Evolutionary conservation across 1,284 basidiomycete genomes (phyloP), one percentile per base, ranked within the genome.

Genomic region (Takashimella koratensis): DNA sequence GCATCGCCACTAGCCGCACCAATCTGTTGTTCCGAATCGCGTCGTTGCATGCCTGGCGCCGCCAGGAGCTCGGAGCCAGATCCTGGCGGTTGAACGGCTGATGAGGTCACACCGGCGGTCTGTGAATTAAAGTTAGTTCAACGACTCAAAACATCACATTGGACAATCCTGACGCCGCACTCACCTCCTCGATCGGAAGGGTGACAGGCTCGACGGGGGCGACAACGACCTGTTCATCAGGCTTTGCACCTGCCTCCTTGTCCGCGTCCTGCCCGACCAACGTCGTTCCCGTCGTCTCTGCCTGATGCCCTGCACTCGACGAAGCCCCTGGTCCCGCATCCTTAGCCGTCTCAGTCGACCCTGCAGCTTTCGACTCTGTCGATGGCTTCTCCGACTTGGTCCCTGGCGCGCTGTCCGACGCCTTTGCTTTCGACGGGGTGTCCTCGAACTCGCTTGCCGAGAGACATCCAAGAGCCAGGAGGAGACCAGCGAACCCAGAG

Each of bases 81-180:
- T 30, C 88, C 87, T 2, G 85, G 85, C 5, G 86, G 79, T 56
- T 84, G 86, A 47, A 87, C 86, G 4, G 84, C 84, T 12, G 83
- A 83, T 3, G 83, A 85, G 20, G 82, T 83, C 51, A 87, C 76
- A 36, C 84, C 84, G 43, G 80, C 83, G 10, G 86, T 86, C 77
- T 86, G 81, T 12, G 79, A 40, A 43, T 5, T 27, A 46, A n/a
- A n/a, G n/a, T n/a, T n/a, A n/a, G n/a, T n/a, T n/a, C n/a, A n/a
- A n/a, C n/a, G n/a, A n/a, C n/a, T n/a, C n/a, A n/a, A n/a, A n/a
- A n/a, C n/a, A n/a, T n/a, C n/a, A n/a, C n/a, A n/a, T n/a, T n/a
- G n/a, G n/a, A n/a, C n/a, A n/a, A n/a, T n/a, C n/a, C n/a, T n/a
- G n/a, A n/a, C n/a, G n/a, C n/a, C 25, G 23, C 42, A 57, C 70